Base-by-base conservation (phyloP, 345 rosid species). In the Nephelium lappaceum region DNA sequence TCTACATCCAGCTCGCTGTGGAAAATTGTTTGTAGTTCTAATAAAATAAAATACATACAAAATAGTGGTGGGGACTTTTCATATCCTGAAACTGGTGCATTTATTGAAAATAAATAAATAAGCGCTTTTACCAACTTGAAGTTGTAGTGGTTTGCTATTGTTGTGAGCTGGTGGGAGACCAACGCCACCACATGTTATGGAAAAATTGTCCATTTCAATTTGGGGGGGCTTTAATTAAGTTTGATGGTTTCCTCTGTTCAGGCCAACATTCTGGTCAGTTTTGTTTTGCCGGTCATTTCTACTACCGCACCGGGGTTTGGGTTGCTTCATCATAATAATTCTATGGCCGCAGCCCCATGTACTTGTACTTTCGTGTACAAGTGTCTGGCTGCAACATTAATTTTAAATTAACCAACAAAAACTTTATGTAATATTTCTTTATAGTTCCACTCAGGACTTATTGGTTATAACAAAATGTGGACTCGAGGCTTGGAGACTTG, bases 91-190 rank as follows among this genome's bases (percentile, higher is more conserved):
- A 72, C 70, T 49, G 27, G 61, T 55, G 70, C 73, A 82, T 74
- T 78, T 55, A 70, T 74, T 78, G 31, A 68, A 58, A 75, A 25
- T 38, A 53, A 57, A 53, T 10, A 55, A 64, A 75, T 2, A 74
- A 19, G 25, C 36, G 9, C 47, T 27, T 68, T 81, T 15, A 45
- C 79, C 69, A 8, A 27, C 53, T 55, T 65, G 69, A 69, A 64
- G 66, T 78, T 73, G 51, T 53, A 51, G 76, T 53, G 78, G 71
- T 41, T 55, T 74, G 81, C 71, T 15, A 64, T 42, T 45, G 51
- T 45, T 64, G 73, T 64, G 65, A 82, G 79, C 79, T 24, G 45
- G 70, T 70, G 69, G 73, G 79, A 82, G 84, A 65, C 81, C 76
- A 74, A 72, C 39, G 16, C 68, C 55, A 36, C 72, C 41, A 62